phyloP scores from a whole-genome alignment of 345 rosid species.

The Gossypium rotundifolium region DNA sequence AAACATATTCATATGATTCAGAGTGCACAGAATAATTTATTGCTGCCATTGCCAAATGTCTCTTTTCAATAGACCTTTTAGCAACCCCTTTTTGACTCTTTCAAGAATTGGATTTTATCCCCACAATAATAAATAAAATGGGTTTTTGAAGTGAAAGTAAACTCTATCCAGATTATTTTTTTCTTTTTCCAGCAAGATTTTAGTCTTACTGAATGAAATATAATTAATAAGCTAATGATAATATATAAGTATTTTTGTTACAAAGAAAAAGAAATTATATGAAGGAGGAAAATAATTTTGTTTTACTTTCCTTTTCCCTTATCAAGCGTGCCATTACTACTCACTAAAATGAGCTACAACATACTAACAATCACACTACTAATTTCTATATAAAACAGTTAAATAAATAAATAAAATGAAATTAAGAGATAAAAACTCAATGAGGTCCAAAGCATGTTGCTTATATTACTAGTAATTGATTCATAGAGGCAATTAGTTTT shows the following conservation, averaged over 20 bases:
- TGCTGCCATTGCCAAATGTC: constrained; percentile 3
- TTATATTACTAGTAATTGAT: too few species aligned
- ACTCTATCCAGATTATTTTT: too few species aligned
- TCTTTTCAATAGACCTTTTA: background rate
- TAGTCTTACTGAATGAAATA: background rate
- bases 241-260: background rate
- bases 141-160: background rate
- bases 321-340: background rate
- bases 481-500: background rate
- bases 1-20: background rate
- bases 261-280: background rate
- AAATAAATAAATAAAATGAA: background rate
- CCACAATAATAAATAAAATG: background rate
- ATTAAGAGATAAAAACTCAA: too few species aligned
- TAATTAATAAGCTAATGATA: background rate
- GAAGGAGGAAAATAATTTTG: too few species aligned
- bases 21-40: background rate
- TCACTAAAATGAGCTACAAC: background rate
- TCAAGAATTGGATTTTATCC: background rate
- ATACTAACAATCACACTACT: background rate
- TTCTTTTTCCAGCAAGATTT: background rate
- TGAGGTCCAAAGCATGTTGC: too few species aligned
- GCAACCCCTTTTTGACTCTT: background rate
- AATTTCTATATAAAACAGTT: background rate
- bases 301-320: too few species aligned